Conservation (phyloP, 140 eudicot genomes). For the Cichorium intybus region DNA sequence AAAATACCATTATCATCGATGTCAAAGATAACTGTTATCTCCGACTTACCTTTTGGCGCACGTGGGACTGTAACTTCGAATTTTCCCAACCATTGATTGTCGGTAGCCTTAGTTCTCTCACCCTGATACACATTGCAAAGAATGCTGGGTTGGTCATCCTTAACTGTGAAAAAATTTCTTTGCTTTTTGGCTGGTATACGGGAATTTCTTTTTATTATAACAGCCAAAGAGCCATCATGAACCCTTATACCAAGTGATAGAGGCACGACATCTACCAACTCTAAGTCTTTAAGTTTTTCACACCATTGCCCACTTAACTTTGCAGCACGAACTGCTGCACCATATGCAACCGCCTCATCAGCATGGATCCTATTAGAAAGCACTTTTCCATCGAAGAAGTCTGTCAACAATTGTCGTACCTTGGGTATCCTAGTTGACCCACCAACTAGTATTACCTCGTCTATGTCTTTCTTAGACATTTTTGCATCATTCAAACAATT, state of each 20-base stretch:
- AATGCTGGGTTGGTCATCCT: neutral
- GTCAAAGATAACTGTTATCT: neutral
- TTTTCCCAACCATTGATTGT: neutral
- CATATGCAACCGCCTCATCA: neutral
- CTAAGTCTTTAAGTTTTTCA: neutral
- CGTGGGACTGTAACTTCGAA: neutral
- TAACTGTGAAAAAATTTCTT: too few species aligned
- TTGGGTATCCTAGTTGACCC: slow-evolving; percentile 4
- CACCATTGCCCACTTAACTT: neutral
- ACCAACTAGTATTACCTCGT: neutral
- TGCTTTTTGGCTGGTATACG: neutral
- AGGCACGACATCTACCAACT: neutral
- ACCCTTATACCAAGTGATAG: neutral
- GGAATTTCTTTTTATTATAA: neutral
- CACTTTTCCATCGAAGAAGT: neutral
- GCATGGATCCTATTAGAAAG: neutral
- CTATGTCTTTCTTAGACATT: neutral
- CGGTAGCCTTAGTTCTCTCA: neutral
- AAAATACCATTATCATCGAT: neutral
- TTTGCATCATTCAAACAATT: neutral
- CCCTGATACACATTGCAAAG: neutral
- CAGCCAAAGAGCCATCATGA: neutral
- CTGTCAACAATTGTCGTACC: neutral
- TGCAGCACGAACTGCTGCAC: neutral
- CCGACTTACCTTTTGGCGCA: neutral